phyloP scores from a whole-genome alignment of 1,284 basidiomycete species.

The Trichosporon asahii region DNA sequence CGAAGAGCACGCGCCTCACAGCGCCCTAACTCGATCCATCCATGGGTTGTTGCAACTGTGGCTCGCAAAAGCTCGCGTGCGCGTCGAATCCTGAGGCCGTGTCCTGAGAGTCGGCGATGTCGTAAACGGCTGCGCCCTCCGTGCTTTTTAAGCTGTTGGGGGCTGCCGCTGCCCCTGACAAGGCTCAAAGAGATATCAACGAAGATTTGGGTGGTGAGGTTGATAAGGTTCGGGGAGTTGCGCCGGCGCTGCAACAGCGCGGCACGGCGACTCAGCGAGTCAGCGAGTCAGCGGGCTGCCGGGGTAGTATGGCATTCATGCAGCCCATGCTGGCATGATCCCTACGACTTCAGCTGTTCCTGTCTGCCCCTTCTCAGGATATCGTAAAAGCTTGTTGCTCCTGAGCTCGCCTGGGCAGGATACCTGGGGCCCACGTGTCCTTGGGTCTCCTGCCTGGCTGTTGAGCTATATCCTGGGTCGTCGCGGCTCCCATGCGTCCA shows the following conservation, averaged over 20 bases:
- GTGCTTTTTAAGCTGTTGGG: neutral
- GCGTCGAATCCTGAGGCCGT: neutral
- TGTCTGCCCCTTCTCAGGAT: conserved; percentile 2
- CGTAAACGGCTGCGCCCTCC: neutral
- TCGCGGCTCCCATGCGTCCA: neutral
- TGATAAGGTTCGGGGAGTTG: neutral
- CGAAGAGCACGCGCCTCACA: neutral
- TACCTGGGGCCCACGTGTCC: neutral
- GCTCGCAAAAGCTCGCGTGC: conserved; percentile 1
- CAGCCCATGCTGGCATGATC: neutral
- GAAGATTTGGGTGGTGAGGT: neutral
- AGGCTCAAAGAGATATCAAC: neutral
- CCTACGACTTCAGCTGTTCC: neutral
- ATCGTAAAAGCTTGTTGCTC: conserved; percentile 3
- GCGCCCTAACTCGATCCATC: too few species aligned
- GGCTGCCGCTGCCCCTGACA: neutral
- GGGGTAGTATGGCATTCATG: neutral
- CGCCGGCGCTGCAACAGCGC: neutral
- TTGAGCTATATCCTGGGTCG: neutral
- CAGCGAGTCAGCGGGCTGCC: neutral
- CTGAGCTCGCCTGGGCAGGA: neutral
- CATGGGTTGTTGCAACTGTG: neutral
- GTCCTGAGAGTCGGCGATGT: neutral
- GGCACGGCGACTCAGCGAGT: neutral
- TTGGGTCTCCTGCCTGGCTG: neutral